Conservation (phyloP, 305 asterid species). For the Rubia occidens region DNA sequence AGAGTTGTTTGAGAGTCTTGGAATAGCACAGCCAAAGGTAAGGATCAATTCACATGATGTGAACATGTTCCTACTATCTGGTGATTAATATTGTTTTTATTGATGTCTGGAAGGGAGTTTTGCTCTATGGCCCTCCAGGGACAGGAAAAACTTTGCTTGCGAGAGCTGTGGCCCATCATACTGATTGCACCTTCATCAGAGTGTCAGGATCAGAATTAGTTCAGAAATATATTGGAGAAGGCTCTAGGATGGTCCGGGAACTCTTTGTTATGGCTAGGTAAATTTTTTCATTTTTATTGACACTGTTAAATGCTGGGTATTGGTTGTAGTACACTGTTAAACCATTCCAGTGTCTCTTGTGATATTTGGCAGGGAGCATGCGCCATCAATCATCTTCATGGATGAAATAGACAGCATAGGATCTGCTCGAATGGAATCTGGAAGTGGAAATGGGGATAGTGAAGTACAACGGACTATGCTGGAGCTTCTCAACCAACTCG, state of each 20-base stretch:
- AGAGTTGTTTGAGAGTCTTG: no score
- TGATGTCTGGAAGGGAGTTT: neutral
- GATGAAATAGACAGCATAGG: constrained; percentile 97
- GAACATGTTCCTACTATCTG: no score
- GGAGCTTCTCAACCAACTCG: constrained; percentile 94
- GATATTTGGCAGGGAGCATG: constrained; percentile 63
- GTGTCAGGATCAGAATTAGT: neutral
- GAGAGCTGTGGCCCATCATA: neutral
- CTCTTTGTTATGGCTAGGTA: constrained; percentile 35
- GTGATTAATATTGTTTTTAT: no score
- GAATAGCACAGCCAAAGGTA: no score
- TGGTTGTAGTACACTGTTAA: no score
- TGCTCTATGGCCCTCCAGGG: neutral
- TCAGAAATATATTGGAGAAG: neutral
- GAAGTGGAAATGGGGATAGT: constrained; percentile 91
- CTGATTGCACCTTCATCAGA: neutral
- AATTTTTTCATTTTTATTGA: constrained; percentile 11
- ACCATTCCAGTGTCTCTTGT: neutral
- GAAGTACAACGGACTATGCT: constrained; percentile 96
- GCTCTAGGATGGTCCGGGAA: neutral
- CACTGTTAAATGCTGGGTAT: constrained; percentile 1
- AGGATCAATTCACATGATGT: no score
- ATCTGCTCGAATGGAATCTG: constrained; percentile 81
- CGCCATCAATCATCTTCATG: constrained; percentile 94
- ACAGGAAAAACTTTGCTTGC: neutral